Evolutionary conservation across 495 filamentous ascomycete species (phyloP), one percentile per base, ranked within the genome.

Genomic region (Hyaloscypha bicolor): DNA sequence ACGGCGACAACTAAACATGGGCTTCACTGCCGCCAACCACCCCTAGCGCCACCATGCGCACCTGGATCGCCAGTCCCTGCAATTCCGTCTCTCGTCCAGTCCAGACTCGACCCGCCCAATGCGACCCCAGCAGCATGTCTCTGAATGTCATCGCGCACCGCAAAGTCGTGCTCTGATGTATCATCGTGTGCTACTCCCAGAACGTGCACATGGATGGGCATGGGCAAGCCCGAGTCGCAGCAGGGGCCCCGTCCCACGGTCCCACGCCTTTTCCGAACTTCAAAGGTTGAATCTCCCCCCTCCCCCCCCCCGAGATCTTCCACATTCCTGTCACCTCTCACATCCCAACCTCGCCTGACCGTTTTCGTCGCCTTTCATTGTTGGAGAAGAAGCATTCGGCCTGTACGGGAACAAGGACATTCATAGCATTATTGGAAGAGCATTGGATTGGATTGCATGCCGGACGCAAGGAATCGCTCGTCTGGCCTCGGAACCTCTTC

Each of bases 271-370:
- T 25, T 25, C 25, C 25, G 25, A 1, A 25, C 25, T 25, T 56
- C 25, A 37, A 56, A 29, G 53, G 53, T 6, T 31, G 53, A 29
- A 29, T 29, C 11, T 11, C 22, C 53, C 53, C 53, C 16, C 53
- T 1, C 12, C 21, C 53, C 16, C 1, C 1, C 6, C 19, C 16
- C 22, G 1, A 25, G 22, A 6, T 29, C 29, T 14, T 4, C 12
- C 21, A 56, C 53, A 56, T 56, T 56, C 53, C 29, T 56, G 21
- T 29, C 29, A 56, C 53, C 21, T 53, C 51, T 56, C 53, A 29
- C 19, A 9, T 29, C 29, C 29, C 51, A 53, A 53, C 51, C 8
- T 53, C 51, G 51, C 9, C 29, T n/a, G 53, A 4, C 42, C 42
- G 42, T 48, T 48, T 4, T 19, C 35, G 35, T 37, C 35, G 35